Percentiles rank a stretch among this genome's conserved stretches.
Conservation (phyloP, 1,139 yeast species). For the Tardiomyces blankii region DNA sequence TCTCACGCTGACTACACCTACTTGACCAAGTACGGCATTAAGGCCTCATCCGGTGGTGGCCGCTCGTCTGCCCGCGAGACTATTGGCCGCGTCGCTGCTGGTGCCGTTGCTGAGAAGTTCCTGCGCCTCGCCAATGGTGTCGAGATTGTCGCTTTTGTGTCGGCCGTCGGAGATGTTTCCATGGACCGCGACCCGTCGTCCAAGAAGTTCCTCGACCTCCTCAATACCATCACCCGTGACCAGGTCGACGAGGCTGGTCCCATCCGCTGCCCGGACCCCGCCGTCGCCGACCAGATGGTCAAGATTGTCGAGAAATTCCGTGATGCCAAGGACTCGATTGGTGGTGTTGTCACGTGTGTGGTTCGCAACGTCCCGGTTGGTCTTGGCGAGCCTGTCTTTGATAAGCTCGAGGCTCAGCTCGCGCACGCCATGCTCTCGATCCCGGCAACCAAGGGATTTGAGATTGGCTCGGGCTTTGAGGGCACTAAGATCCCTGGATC, state of each 20-base stretch:
- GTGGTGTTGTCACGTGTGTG: slow-evolving; percentile 97
- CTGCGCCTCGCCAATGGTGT: slow-evolving; percentile 65
- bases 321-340: slow-evolving; percentile 85
- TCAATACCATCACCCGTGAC: slow-evolving; percentile 75
- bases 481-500: slow-evolving; percentile 92
- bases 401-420: slow-evolving; percentile 83
- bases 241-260: slow-evolving; percentile 83
- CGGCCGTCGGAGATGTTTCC: slow-evolving; percentile 72
- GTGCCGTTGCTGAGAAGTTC: slow-evolving; percentile 94
- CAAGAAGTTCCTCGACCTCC: slow-evolving; percentile 50
- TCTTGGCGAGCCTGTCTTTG: slow-evolving; percentile 95
- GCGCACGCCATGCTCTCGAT: slow-evolving; percentile 97
- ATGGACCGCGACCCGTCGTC: slow-evolving; percentile 65
- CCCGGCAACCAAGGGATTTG: slow-evolving; percentile 97
- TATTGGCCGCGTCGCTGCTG: slow-evolving; percentile 97
- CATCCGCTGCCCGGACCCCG: slow-evolving; percentile 81
- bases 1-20: slow-evolving; percentile 97
- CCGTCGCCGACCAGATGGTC: slow-evolving; percentile 67
- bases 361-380: slow-evolving; percentile 89
- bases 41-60: slow-evolving; percentile 96
- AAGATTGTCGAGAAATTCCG: slow-evolving; percentile 78
- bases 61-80: slow-evolving; percentile 96
- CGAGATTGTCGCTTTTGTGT: slow-evolving; percentile 93
- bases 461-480: slow-evolving; percentile 89
- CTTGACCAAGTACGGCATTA: slow-evolving; percentile 77